A percentile compares a stretch with the other conserved stretches of the same genome.
Conservation (phyloP, 2,329 filamentous ascomycete genomes). For the Nemania sp. region DNA sequence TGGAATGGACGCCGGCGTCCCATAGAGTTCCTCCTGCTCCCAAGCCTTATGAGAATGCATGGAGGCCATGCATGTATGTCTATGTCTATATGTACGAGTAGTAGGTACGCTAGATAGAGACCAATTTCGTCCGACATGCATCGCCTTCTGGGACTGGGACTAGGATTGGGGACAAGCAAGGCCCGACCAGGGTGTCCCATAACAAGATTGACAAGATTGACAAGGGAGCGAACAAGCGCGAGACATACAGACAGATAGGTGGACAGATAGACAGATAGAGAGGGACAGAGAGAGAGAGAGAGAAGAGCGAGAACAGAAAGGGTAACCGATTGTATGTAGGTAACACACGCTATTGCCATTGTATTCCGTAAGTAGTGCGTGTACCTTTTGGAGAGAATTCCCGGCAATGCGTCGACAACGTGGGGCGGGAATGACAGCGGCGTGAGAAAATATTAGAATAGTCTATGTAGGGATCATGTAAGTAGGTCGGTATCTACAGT, state of each 20-base stretch:
- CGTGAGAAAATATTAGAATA: no score
- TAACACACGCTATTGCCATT: constrained; percentile 7
- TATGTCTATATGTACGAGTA: constrained; percentile 25
- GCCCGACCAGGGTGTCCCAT: constrained; percentile 25
- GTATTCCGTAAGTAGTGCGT: neutral
- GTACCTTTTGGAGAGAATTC: no score
- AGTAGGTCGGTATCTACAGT: neutral
- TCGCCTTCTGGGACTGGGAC: constrained; percentile 42
- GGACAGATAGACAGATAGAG: no score
- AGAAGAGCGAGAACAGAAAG: no score
- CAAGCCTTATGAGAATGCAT: constrained; percentile 47
- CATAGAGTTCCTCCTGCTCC: constrained; percentile 34
- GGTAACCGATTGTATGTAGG: no score
- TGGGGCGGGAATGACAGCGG: no score
- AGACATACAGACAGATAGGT: no score
- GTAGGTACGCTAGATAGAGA: constrained; percentile 28
- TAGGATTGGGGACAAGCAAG: constrained; percentile 22
- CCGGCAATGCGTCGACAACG: no score
- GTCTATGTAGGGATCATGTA: neutral
- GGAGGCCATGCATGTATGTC: constrained; percentile 27
- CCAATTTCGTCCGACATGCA: constrained; percentile 38
- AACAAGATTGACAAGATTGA: constrained; percentile 33
- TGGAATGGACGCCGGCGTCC: constrained; percentile 43
- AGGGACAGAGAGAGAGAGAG: no score
- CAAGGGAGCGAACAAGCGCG: no score